Evolutionary conservation across 2,329 filamentous ascomycete genomes (phyloP), one percentile per base, ranked within the genome.

Genomic region (Aspergillus tubingensis): DNA sequence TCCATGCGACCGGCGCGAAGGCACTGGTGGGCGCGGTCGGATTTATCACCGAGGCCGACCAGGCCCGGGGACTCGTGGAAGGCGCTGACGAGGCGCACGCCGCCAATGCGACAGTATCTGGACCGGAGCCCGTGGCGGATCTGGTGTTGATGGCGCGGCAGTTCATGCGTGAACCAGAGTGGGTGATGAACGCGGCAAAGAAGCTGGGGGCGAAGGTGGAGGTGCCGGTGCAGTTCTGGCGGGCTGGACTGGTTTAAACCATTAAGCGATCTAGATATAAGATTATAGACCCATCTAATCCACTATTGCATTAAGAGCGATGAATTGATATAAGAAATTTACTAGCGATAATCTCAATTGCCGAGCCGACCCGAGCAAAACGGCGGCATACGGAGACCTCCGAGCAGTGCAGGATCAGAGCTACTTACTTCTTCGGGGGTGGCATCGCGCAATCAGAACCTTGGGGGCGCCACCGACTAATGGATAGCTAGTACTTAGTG

Each of bases 81-180:
- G 72, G 71, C 1, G 66, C 69, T 2, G 67, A 73, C 39, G 71
- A 72, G 59, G 70, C 68, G 5, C 61, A 67, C 11, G 67, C 65
- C 1, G 66, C 67, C 5, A 69, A 73, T 50, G 60, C 62, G 17
- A 62, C 70, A n/a, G 52, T 74, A n/a, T 63, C 67, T 1, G 69
- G 71, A 0, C 21, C 62, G 7, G 67, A 72, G 27, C 72, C 74
- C 1, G 69, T 68, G 38, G 76, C 82, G 0, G 82, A 85, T 73
- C 79, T 80, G 0, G 74, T 84, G 23, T 64, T 85, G n/a, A 76
- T 85, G 38, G 83, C 79, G 0, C 75, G 82, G 47, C 82, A 85
- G 63, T 85, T 85, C 61, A 77, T 85, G 76, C 74, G 83, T 7
- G 82, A 85, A 70, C 81, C 82, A 0, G 82, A 83, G 64, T 84